Conservation (phyloP, 129 eudicot genomes). For the Oenanthe sinensis region DNA sequence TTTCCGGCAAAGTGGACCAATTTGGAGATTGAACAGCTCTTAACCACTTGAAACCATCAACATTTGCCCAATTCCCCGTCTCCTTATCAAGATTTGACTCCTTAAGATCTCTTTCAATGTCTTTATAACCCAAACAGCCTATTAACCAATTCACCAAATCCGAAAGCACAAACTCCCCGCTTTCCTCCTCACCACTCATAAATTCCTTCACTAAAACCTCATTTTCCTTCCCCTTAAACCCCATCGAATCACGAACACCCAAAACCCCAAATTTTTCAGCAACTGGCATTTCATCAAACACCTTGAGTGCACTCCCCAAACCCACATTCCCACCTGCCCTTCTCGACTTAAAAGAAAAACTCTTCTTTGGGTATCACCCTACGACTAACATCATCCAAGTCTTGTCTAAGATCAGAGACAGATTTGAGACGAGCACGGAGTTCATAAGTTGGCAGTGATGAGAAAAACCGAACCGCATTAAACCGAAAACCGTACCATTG, state of each 20-base stretch:
- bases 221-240: constrained; percentile 46
- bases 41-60: constrained; percentile 75
- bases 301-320: not conserved
- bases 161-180: constrained; percentile 54
- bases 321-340: constrained; percentile 10
- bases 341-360: constrained; percentile 55
- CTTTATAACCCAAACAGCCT: constrained; percentile 57
- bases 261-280: constrained; percentile 11
- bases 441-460: constrained; percentile 79
- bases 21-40: constrained; percentile 74
- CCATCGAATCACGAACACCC: constrained; percentile 37
- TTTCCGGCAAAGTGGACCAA: constrained; percentile 60
- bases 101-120: constrained; percentile 50
- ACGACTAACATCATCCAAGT: too few species aligned
- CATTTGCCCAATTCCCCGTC: constrained; percentile 82
- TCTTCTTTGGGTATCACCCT: constrained; percentile 72
- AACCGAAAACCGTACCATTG: too few species aligned
- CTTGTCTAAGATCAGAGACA: constrained; percentile 41
- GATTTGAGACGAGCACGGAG: constrained; percentile 59
- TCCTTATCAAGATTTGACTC: constrained; percentile 62
- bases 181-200: constrained; percentile 22
- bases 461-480: too few species aligned
- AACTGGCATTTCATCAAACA: not conserved
- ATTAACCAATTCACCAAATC: constrained; percentile 47
- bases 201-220: constrained; percentile 61